A percentile compares a stretch with the other conserved stretches of the same genome.
These are phyloP conservation scores for Pisolithus marmoratus DNA, from an alignment of 768 basidiomycete genomes.

Conservation along the genomic window DNA sequence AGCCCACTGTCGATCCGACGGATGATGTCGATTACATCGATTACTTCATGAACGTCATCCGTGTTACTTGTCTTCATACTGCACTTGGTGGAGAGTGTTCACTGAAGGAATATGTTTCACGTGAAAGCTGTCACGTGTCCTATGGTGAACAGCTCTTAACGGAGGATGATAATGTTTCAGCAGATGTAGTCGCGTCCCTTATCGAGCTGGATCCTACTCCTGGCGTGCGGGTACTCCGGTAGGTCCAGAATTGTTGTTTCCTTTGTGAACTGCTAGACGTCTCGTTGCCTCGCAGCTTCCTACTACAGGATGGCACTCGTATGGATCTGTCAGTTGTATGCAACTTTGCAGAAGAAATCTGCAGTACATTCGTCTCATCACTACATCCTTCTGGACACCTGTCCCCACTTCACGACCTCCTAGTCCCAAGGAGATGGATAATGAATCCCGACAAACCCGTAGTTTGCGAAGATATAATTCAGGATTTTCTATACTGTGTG, in stretches of 20 bases:
- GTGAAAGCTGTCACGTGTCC: not conserved
- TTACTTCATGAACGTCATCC: not conserved
- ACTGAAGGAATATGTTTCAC: not conserved
- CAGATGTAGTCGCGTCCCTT: not conserved
- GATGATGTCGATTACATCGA: not conserved
- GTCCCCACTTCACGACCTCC: constrained; percentile 36
- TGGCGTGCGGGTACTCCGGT: not conserved
- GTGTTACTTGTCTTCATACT: not conserved
- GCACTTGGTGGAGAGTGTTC: not conserved
- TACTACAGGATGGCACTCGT: constrained; percentile 31
- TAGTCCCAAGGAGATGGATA: constrained; percentile 53
- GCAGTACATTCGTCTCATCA: constrained; percentile 36
- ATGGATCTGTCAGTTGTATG: constrained; percentile 47
- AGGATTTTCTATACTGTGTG: not conserved
- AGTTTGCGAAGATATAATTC: constrained; percentile 2
- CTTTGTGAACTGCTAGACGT: not conserved
- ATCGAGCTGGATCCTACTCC: not conserved
- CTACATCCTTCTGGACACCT: not conserved
- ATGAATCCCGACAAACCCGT: constrained; percentile 13
- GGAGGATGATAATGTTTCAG: too few species aligned
- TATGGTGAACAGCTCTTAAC: not conserved
- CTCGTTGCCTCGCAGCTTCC: constrained; percentile 32
- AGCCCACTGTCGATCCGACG: too few species aligned
- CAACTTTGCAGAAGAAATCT: constrained; percentile 46
- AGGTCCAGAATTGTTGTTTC: not conserved